phyloP scores from a whole-genome alignment of 345 rosid species.

The Litchi chinensis region DNA sequence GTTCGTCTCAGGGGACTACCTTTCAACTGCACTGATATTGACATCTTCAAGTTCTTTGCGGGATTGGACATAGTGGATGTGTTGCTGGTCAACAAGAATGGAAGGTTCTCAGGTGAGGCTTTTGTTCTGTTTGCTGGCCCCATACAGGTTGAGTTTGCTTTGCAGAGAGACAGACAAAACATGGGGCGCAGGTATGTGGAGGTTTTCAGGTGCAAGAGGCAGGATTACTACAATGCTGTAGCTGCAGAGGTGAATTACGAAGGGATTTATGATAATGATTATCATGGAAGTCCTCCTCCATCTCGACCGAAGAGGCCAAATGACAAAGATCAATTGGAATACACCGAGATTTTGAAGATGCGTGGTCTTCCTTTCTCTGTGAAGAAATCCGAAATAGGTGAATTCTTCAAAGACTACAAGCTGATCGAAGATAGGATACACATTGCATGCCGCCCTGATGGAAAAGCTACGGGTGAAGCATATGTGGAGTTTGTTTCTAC shows the following conservation, averaged over 20 bases:
- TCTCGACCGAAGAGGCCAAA: slow-evolving; percentile 60
- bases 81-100: slow-evolving; percentile 73
- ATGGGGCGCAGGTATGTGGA: slow-evolving; percentile 94
- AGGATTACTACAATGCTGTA: slow-evolving; percentile 85
- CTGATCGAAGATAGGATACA: slow-evolving; percentile 63
- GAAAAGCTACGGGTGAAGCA: slow-evolving; percentile 95
- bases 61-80: slow-evolving; percentile 92
- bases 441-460: slow-evolving; percentile 88
- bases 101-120: slow-evolving; percentile 91
- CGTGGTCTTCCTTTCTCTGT: slow-evolving; percentile 90
- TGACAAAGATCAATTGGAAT: slow-evolving; percentile 78
- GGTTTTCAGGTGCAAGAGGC: slow-evolving; percentile 83
- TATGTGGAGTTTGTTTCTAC: slow-evolving; percentile 76
- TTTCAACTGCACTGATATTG: slow-evolving; percentile 84
- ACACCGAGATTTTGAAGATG: slow-evolving; percentile 82
- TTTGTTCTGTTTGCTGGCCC: slow-evolving; percentile 73
- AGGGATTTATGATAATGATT: slow-evolving; percentile 72
- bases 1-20: slow-evolving; percentile 96
- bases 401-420: slow-evolving; percentile 67
- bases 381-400: slow-evolving; percentile 61
- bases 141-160: slow-evolving; percentile 87
- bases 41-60: slow-evolving; percentile 90
- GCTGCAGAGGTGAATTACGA: slow-evolving; percentile 83
- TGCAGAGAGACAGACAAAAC: slow-evolving; percentile 80
- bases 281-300: slow-evolving; percentile 72